These are phyloP conservation scores for Vaccinium myrtillus DNA, from an alignment of 148 eudicot species.

Conservation along the genomic window DNA sequence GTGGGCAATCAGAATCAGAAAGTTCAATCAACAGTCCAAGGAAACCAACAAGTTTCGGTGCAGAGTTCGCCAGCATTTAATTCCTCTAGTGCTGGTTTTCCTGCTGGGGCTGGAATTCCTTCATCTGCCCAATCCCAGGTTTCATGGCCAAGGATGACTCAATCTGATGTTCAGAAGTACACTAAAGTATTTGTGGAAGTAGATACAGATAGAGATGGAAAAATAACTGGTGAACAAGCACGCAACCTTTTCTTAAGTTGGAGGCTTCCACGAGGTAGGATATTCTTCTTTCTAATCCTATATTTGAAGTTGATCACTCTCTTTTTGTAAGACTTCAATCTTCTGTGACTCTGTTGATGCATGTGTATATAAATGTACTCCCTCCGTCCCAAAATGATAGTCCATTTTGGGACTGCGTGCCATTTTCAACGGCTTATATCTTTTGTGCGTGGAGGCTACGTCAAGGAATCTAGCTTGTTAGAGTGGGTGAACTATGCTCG, in stretches of 20 bases:
- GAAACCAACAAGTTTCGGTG: slow-evolving; percentile 49
- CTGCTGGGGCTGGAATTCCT: slow-evolving; percentile 40
- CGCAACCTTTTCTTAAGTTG: slow-evolving; percentile 89
- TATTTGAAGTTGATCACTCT: neutral
- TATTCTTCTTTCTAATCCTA: slow-evolving; percentile 12
- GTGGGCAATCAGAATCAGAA: slow-evolving; percentile 44
- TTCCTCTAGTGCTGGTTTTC: slow-evolving; percentile 35
- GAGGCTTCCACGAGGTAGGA: slow-evolving; percentile 86
- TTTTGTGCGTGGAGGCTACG: neutral
- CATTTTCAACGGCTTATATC: too few species aligned
- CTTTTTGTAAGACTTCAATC: neutral
- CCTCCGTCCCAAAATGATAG: too few species aligned
- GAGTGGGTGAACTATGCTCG: neutral
- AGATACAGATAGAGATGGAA: slow-evolving; percentile 91
- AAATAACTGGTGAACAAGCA: slow-evolving; percentile 88
- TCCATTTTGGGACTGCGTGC: too few species aligned
- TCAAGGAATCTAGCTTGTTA: neutral
- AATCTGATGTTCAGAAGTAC: slow-evolving; percentile 84
- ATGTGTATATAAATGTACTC: neutral
- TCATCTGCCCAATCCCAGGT: slow-evolving; percentile 50
- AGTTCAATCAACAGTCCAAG: slow-evolving; percentile 39
- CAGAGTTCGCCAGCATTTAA: slow-evolving; percentile 29
- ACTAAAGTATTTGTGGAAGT: slow-evolving; percentile 87
- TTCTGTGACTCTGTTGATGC: neutral
- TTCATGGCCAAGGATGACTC: slow-evolving; percentile 90